A percentile compares a stretch with the other conserved stretches of the same genome.
Evolutionary conservation across 306 rosid species (phyloP).

Genomic region (Citrullus amarus): DNA sequence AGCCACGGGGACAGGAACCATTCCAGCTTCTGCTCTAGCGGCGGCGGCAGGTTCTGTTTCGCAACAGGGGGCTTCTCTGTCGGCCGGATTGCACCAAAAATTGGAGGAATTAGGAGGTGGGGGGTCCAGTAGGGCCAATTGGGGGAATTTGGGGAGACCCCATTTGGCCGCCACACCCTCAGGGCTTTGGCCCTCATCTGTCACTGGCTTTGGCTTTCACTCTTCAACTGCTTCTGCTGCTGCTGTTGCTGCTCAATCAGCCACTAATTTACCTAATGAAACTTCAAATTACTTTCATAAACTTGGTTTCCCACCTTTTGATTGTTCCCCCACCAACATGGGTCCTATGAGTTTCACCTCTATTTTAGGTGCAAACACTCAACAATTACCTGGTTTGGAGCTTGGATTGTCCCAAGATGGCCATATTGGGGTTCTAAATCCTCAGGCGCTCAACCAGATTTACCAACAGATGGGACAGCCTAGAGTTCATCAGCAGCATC

Average conservation of each 20-base stretch:
- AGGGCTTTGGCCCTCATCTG: constrained; percentile 66
- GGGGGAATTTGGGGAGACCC: constrained; percentile 71
- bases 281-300: constrained; percentile 67
- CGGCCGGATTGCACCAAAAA: constrained; percentile 57
- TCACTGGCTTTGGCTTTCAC: constrained; percentile 56
- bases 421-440: constrained; percentile 75
- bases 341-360: constrained; percentile 89
- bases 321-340: constrained; percentile 55
- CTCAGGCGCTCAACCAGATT: constrained; percentile 77
- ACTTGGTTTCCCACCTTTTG: constrained; percentile 72
- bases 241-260: constrained; percentile 29
- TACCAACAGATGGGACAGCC: constrained; percentile 92
- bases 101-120: constrained; percentile 54
- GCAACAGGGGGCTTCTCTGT: constrained; percentile 44
- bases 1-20: constrained; percentile 80
- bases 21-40: constrained; percentile 86
- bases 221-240: constrained; percentile 31
- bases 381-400: constrained; percentile 80
- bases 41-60: constrained; percentile 53
- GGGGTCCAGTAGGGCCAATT: constrained; percentile 69
- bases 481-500: constrained; percentile 45
- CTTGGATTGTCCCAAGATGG: constrained; percentile 89
- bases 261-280: constrained; percentile 34
- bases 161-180: constrained; percentile 61
- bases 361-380: constrained; percentile 54